phyloP scores from a whole-genome alignment of 768 basidiomycete genomes.

The Tremella mesenterica region DNA sequence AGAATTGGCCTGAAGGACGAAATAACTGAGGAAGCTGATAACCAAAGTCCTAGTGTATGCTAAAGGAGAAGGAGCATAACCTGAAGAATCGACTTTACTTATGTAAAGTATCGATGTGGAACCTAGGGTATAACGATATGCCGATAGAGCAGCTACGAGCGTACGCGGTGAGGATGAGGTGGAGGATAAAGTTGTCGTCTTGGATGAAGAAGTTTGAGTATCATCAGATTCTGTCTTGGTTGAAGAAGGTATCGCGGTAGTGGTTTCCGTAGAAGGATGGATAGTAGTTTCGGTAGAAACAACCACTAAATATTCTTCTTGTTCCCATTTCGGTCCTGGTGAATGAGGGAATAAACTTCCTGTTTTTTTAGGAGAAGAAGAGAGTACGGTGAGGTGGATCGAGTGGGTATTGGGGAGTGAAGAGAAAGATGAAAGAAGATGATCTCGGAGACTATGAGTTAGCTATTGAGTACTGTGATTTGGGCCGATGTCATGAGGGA shows the following conservation, averaged over 20 bases:
- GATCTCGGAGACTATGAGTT: slow-evolving; percentile 17
- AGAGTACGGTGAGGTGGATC: slow-evolving; percentile 20
- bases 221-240: background rate
- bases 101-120: slow-evolving; percentile 73
- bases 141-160: slow-evolving; percentile 62
- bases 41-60: slow-evolving; percentile 57
- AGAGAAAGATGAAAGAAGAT: slow-evolving; percentile 13
- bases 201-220: background rate
- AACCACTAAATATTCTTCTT: slow-evolving; percentile 46
- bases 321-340: slow-evolving; percentile 52
- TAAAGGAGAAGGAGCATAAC: slow-evolving; percentile 51
- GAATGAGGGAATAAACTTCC: slow-evolving; percentile 66
- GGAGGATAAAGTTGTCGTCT: background rate
- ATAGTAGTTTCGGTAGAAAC: slow-evolving; percentile 54
- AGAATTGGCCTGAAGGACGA: slow-evolving; percentile 50
- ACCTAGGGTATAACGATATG: slow-evolving; percentile 52
- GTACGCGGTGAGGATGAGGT: slow-evolving; percentile 35
- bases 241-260: background rate
- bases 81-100: slow-evolving; percentile 89
- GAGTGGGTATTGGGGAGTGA: slow-evolving; percentile 12
- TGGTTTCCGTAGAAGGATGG: background rate
- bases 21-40: slow-evolving; percentile 55
- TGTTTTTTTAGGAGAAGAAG: slow-evolving; percentile 50
- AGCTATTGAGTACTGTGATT: no score
- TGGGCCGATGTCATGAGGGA: no score